phyloP scores from a whole-genome alignment of 1,284 basidiomycete species.

The Gastroboletus turbinatus region DNA sequence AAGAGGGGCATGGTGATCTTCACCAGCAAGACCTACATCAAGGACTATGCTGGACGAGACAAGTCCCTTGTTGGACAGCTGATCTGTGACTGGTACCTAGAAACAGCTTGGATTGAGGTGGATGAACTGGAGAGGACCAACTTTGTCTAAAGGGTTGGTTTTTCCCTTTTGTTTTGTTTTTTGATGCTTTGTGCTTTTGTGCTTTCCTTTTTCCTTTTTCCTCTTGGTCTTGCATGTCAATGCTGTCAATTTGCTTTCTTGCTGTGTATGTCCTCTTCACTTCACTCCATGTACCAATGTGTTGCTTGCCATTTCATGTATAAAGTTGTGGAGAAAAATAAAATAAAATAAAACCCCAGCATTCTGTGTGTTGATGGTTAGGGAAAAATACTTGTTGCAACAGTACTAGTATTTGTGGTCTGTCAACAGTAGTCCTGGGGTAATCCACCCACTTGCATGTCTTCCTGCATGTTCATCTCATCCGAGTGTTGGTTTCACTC shows the following conservation, averaged over 20 bases:
- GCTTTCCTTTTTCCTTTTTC: background rate
- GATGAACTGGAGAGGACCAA: slow-evolving; percentile 17
- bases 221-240: slow-evolving; percentile 4
- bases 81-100: slow-evolving; percentile 24
- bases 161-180: background rate
- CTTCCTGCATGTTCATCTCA: background rate
- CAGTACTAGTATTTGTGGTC: background rate
- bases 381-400: background rate
- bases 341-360: background rate
- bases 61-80: slow-evolving; percentile 32
- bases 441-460: background rate
- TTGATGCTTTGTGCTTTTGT: slow-evolving; percentile 4
- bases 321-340: background rate
- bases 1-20: slow-evolving; percentile 68
- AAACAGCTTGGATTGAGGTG: slow-evolving; percentile 28
- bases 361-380: background rate
- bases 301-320: slow-evolving; percentile 11
- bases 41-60: slow-evolving; percentile 43
- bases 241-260: slow-evolving; percentile 16
- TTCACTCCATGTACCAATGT: background rate
- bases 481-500: background rate
- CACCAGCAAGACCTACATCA: slow-evolving; percentile 55
- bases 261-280: slow-evolving; percentile 11
- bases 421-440: background rate
- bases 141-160: slow-evolving; percentile 13